Conservation (phyloP, 73 alveolate genomes). For the Diophrys appendiculata region DNA sequence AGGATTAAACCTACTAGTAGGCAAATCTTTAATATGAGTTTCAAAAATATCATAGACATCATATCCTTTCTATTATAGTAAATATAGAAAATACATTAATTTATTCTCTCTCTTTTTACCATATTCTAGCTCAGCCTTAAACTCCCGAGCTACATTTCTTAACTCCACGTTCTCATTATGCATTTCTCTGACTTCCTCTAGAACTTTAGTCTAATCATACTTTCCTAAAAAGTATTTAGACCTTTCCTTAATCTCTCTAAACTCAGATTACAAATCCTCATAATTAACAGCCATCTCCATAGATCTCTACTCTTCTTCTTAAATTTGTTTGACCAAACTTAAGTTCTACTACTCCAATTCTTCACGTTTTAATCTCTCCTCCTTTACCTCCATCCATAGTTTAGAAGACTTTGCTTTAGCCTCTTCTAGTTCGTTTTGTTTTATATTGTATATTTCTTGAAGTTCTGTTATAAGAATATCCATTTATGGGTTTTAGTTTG, state of each 20-base stretch:
- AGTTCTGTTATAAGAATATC: too few species aligned
- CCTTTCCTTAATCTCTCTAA: conserved; percentile 1
- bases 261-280: conserved; percentile 4
- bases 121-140: conserved; percentile 52
- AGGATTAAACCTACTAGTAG: conserved; percentile 54
- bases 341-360: too few species aligned
- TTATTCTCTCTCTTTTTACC: conserved; percentile 64
- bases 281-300: too few species aligned
- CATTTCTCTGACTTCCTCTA: conserved; percentile 51
- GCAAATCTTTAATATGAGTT: conserved; percentile 45
- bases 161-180: conserved; percentile 58
- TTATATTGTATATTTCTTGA: too few species aligned
- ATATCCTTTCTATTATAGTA: conserved; percentile 41
- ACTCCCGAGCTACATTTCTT: conserved; percentile 49
- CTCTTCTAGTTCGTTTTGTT: too few species aligned
- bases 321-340: too few species aligned
- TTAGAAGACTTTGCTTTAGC: too few species aligned
- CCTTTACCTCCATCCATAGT: too few species aligned
- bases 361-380: too few species aligned
- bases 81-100: conserved; percentile 57
- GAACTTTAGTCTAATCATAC: conserved; percentile 48
- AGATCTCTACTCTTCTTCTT: too few species aligned
- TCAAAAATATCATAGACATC: conserved; percentile 57
- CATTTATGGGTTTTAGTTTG: too few species aligned
- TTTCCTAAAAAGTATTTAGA: conserved; percentile 33